phyloP scores from a whole-genome alignment of 2,329 filamentous ascomycete species.

The Fusarium neocosmosporiellum region DNA sequence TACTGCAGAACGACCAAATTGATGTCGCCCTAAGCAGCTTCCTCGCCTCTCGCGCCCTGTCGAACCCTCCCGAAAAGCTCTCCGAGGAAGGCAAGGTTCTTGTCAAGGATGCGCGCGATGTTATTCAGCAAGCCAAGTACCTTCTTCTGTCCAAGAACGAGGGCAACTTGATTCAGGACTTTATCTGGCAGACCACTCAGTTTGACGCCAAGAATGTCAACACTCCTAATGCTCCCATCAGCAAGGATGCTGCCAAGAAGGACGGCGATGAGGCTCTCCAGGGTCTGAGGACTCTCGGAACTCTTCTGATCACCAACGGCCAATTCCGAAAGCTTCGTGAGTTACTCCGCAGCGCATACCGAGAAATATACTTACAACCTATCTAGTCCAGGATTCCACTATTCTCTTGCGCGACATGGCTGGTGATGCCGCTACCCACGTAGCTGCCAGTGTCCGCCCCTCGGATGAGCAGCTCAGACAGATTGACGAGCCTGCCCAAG shows the following conservation, averaged over 20 bases:
- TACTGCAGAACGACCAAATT: slow-evolving; percentile 85
- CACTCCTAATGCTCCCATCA: slow-evolving; percentile 73
- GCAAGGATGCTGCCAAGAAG: slow-evolving; percentile 81
- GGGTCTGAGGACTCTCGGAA: slow-evolving; percentile 88
- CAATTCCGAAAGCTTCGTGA: slow-evolving; percentile 91
- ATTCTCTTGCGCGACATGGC: slow-evolving; percentile 90
- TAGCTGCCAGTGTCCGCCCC: slow-evolving; percentile 80
- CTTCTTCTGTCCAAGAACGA: slow-evolving; percentile 94
- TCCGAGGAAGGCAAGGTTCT: slow-evolving; percentile 86
- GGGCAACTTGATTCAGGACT: slow-evolving; percentile 93
- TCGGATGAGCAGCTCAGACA: slow-evolving; percentile 79
- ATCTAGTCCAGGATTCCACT: slow-evolving; percentile 77
- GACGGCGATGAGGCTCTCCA: slow-evolving; percentile 87
- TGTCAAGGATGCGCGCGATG: slow-evolving; percentile 79
- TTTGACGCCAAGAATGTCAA: slow-evolving; percentile 73
- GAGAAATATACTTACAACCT: slow-evolving; percentile 27
- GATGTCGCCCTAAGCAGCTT: slow-evolving; percentile 94
- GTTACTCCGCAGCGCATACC: slow-evolving; percentile 48
- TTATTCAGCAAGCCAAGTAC: slow-evolving; percentile 85
- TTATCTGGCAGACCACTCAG: slow-evolving; percentile 92
- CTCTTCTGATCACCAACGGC: slow-evolving; percentile 91
- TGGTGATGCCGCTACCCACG: slow-evolving; percentile 86
- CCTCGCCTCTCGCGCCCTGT: slow-evolving; percentile 76
- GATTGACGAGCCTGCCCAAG: slow-evolving; percentile 85
- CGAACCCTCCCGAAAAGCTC: slow-evolving; percentile 78